Evolutionary conservation across 176 grass and related monocot genomes (phyloP).

Genomic region (Metroxylon sagu): DNA sequence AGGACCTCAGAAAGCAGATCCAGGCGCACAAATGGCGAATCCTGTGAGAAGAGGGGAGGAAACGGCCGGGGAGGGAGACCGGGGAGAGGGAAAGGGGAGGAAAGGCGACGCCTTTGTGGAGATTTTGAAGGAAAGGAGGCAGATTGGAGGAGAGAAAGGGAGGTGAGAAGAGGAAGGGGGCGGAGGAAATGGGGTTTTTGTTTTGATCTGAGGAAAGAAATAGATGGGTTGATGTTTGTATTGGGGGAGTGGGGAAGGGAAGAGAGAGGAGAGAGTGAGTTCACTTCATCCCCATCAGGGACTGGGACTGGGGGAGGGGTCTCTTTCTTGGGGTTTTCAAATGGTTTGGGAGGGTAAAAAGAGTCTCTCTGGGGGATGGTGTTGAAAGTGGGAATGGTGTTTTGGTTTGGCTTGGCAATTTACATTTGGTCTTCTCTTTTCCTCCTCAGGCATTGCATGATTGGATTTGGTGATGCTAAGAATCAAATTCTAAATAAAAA

Average conservation of each 20-base stretch:
- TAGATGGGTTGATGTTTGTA: no score
- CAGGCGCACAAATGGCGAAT: no score
- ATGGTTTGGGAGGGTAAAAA: slow-evolving; percentile 27
- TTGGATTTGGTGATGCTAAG: slow-evolving; percentile 40
- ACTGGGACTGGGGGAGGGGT: slow-evolving; percentile 3
- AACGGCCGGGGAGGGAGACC: slow-evolving; percentile 4
- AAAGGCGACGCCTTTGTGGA: neutral
- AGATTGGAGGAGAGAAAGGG: slow-evolving; percentile 10
- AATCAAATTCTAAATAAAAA: slow-evolving; percentile 26
- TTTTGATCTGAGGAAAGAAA: no score
- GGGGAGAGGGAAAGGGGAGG: slow-evolving; percentile 1
- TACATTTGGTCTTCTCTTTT: neutral
- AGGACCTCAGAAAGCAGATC: neutral
- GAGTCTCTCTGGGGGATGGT: slow-evolving; percentile 9
- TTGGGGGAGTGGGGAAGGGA: neutral
- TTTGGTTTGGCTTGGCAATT: neutral
- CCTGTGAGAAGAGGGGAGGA: slow-evolving; percentile 25
- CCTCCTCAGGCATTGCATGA: slow-evolving; percentile 9
- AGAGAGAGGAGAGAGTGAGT: neutral
- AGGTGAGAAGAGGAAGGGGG: slow-evolving; percentile 3
- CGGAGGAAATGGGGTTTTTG: neutral
- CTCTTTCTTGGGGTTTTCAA: slow-evolving; percentile 43
- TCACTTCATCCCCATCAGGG: no score
- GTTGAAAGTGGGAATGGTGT: slow-evolving; percentile 14
- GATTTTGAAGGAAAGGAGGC: neutral